Evolutionary conservation across 1,284 basidiomycete species (phyloP).

Genomic region (Malassezia slooffiae): DNA sequence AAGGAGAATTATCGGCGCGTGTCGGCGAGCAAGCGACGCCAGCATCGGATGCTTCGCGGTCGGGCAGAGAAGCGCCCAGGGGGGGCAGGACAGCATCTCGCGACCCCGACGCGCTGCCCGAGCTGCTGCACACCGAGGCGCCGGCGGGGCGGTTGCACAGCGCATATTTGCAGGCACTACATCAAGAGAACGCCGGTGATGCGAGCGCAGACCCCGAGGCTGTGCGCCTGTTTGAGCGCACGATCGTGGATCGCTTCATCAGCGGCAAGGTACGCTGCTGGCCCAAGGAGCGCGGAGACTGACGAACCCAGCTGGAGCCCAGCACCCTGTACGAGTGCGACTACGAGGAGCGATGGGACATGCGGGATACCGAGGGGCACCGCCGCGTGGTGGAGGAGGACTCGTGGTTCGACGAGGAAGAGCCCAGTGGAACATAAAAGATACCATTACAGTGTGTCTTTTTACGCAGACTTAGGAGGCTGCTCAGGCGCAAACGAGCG

Average conservation of each 20-base stretch:
- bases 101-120: background rate
- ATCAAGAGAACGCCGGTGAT: too few species aligned
- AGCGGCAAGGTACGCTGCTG: slow-evolving; percentile 4
- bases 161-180: too few species aligned
- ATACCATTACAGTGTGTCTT: background rate
- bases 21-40: too few species aligned
- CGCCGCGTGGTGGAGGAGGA: slow-evolving; percentile 7
- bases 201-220: too few species aligned
- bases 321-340: slow-evolving; percentile 16
- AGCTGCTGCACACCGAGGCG: background rate
- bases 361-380: background rate
- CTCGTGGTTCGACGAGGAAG: slow-evolving; percentile 13
- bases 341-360: slow-evolving; percentile 14
- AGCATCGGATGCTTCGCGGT: too few species aligned
- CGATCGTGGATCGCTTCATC: slow-evolving; percentile 10
- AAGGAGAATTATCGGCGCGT: too few species aligned
- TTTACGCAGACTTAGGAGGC: too few species aligned
- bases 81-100: too few species aligned
- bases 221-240: slow-evolving; percentile 1
- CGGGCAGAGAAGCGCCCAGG: too few species aligned
- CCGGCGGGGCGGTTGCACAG: too few species aligned
- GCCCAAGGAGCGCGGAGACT: too few species aligned
- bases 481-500: background rate
- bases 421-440: background rate
- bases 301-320: too few species aligned